A percentile compares a stretch with the other conserved stretches of the same genome.
phyloP scores from a whole-genome alignment of 495 filamentous ascomycete species.

The Cercophora scortea region DNA sequence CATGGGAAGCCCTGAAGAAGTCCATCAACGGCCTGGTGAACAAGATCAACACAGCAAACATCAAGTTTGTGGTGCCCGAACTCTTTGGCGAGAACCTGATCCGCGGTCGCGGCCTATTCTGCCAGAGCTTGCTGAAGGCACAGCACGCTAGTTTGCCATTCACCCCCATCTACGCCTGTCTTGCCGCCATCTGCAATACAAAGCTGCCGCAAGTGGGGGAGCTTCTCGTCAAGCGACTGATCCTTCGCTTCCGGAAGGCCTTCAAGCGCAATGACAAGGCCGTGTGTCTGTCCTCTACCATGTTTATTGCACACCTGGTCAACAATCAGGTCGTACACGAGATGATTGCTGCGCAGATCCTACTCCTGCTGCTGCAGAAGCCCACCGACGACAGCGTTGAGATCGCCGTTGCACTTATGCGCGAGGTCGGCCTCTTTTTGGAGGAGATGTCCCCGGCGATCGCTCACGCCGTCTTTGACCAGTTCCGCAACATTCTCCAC shows the following conservation, averaged over 20 bases:
- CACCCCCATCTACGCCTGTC: conserved; percentile 87
- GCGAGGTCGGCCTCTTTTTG: conserved; percentile 85
- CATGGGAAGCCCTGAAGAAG: conserved; percentile 98
- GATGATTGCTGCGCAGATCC: conserved; percentile 82
- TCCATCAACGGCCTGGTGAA: conserved; percentile 98
- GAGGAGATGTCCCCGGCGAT: conserved; percentile 89
- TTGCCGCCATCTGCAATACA: conserved; percentile 95
- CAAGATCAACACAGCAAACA: conserved; percentile 95
- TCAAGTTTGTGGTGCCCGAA: conserved; percentile 94
- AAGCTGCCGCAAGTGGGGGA: conserved; percentile 94
- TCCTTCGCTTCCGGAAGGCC: conserved; percentile 89
- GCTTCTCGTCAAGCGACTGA: conserved; percentile 73
- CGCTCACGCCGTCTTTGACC: conserved; percentile 84
- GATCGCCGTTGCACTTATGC: conserved; percentile 86
- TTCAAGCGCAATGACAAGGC: conserved; percentile 97
- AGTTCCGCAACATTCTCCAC: conserved; percentile 89
- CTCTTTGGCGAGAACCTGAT: conserved; percentile 91
- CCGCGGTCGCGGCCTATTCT: conserved; percentile 85
- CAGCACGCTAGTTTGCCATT: conserved; percentile 95
- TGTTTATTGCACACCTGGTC: conserved; percentile 88
- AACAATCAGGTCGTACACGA: conserved; percentile 96
- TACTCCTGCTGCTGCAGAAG: conserved; percentile 81
- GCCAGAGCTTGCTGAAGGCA: conserved; percentile 93
- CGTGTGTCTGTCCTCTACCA: conserved; percentile 82
- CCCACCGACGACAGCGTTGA: conserved; percentile 97